Evolutionary conservation across 768 basidiomycete genomes (phyloP), one percentile per base, ranked within the genome.

Genomic region (Suillus subalutaceus): DNA sequence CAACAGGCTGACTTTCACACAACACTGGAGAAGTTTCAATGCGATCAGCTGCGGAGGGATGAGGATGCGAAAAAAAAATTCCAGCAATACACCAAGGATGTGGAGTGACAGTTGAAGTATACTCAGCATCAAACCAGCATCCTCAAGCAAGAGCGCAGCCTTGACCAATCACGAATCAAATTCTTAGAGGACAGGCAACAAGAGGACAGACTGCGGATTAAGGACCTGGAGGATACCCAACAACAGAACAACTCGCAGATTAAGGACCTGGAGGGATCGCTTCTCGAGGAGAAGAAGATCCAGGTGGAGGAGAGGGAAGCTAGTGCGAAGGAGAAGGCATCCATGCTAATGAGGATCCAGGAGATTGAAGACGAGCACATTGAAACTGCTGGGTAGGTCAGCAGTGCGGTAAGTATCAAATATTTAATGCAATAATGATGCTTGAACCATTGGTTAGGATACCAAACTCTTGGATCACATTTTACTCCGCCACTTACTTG

Each of bases 401-500:
- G 48, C 4, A 3, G 48, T 23, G 48, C 23, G 13, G 48, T 50
- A 50, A 50, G 48, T 23, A 50, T 50, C 48, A 6, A 13, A 3
- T 15, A 50, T 50, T 4, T 23, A 50, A 50, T 26, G n/a, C n/a
- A 23, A 50, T 50, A 4, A 50, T 50, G 48, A 26, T 2, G 48
- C 48, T 23, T 50, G 12, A 50, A 23, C 4, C 4, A 23, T 50
- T 50, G 48, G 48, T 2, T 50, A 63, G 63, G 63, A 63, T 23
- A 41, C 30, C 26, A 38, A 23, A 20, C 13, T 26, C n/a, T 1
- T 63, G 18, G 63, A 63, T 55, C 48, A n/a, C 23, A 55, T 63
- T 23, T 52, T 23, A 63, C 26, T 37, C 18, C 63, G 37, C 30
- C 63, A 63, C 13, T 55, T 63, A 23, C 63, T 63, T 8, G n/a